Evolutionary conservation across 169 alveolate species (phyloP).

Genomic region (Prorocentrum cordatum): DNA sequence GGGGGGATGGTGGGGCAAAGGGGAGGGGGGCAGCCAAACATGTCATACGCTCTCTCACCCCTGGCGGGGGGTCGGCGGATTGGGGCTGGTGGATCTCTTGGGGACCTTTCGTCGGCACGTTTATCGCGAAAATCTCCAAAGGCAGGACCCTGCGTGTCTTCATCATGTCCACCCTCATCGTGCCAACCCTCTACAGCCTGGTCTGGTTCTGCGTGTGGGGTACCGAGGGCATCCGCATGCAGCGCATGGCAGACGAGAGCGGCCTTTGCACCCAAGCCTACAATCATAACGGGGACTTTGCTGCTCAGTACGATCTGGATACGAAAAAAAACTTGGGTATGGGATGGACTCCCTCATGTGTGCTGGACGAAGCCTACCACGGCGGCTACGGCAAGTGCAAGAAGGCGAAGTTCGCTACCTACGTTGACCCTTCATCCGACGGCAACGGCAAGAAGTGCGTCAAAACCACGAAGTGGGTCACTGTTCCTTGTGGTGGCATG

Average conservation of each 20-base stretch:
- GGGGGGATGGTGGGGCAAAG: no score
- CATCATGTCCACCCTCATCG: conserved; percentile 3
- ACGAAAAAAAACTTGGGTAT: background rate
- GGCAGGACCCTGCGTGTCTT: conserved; percentile 25
- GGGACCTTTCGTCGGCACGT: conserved; percentile 33
- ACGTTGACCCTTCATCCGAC: no score
- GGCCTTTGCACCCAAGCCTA: no score
- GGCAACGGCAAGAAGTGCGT: no score
- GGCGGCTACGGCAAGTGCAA: background rate
- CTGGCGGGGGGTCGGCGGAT: no score
- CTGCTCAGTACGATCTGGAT: background rate
- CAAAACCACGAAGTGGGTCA: no score
- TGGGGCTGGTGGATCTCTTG: conserved; percentile 67
- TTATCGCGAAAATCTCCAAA: conserved; percentile 36
- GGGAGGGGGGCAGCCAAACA: no score
- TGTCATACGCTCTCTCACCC: no score
- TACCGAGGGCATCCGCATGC: conserved; percentile 19
- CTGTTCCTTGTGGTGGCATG: no score
- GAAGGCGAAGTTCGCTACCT: background rate
- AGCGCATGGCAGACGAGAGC: conserved; percentile 23
- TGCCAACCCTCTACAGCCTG: conserved; percentile 9
- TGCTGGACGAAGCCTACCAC: background rate
- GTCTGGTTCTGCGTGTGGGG: conserved; percentile 28
- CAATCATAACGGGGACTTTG: no score
- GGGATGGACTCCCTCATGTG: background rate